Conservation (phyloP, 768 basidiomycete species). For the Paxillus ammoniavirescens region DNA sequence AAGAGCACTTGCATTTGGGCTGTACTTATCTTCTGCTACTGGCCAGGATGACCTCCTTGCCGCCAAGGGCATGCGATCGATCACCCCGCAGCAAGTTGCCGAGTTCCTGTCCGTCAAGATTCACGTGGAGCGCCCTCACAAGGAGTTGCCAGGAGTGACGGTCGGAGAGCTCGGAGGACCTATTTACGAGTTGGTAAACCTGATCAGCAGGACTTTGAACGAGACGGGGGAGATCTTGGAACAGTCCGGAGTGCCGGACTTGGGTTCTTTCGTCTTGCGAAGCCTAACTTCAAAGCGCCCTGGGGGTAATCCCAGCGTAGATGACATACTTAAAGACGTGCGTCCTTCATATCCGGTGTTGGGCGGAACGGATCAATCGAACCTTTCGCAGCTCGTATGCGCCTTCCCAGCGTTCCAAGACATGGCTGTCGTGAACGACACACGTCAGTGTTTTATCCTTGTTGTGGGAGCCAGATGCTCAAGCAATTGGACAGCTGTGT, state of each 20-base stretch:
- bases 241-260: slow-evolving; percentile 57
- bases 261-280: slow-evolving; percentile 75
- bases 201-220: slow-evolving; percentile 60
- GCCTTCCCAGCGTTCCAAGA: slow-evolving; percentile 84
- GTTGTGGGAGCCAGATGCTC: background rate
- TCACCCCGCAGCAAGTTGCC: slow-evolving; percentile 59
- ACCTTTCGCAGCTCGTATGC: slow-evolving; percentile 55
- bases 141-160: slow-evolving; percentile 61
- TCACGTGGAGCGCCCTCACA: slow-evolving; percentile 70
- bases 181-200: slow-evolving; percentile 67
- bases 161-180: slow-evolving; percentile 79
- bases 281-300: slow-evolving; percentile 47
- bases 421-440: slow-evolving; percentile 62
- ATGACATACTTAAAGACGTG: slow-evolving; percentile 64
- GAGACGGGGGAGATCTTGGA: slow-evolving; percentile 72
- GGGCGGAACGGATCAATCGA: slow-evolving; percentile 1
- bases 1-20: slow-evolving; percentile 65
- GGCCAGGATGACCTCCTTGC: slow-evolving; percentile 59
- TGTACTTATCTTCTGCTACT: slow-evolving; percentile 65
- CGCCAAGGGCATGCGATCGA: slow-evolving; percentile 59
- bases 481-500: slow-evolving; percentile 52
- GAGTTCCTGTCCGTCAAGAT: slow-evolving; percentile 70
- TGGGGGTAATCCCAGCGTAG: slow-evolving; percentile 41
- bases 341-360: slow-evolving; percentile 16
- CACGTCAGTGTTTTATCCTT: slow-evolving; percentile 42